A percentile compares a stretch with the other conserved stretches of the same genome.
Evolutionary conservation across 306 rosid species (phyloP).

Genomic region (Acmispon strigosus): DNA sequence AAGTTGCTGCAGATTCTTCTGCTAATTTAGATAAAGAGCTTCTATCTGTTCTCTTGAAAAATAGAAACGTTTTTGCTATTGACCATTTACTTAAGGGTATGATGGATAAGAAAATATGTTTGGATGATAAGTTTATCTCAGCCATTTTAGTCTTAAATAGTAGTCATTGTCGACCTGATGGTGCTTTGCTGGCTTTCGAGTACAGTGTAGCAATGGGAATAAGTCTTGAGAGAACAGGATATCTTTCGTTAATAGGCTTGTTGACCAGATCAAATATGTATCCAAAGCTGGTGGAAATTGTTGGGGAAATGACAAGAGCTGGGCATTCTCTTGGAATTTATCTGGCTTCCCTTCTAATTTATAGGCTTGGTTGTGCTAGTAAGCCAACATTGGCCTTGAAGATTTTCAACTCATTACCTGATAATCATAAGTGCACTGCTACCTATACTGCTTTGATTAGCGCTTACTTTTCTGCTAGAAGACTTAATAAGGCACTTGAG

Average conservation of each 20-base stretch:
- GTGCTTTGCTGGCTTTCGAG: conserved; percentile 61
- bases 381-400: conserved; percentile 44
- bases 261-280: conserved; percentile 45
- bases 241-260: conserved; percentile 57
- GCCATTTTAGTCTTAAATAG: conserved; percentile 56
- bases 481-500: conserved; percentile 54
- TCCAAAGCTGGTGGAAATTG: conserved; percentile 39
- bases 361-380: conserved; percentile 57
- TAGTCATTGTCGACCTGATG: conserved; percentile 37
- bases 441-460: conserved; percentile 75
- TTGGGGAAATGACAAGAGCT: conserved; percentile 48
- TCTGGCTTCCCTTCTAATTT: conserved; percentile 47
- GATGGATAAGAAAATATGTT: conserved; percentile 35
- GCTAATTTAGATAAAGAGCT: conserved; percentile 41
- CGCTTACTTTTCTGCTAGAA: conserved; percentile 54
- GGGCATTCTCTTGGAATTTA: conserved; percentile 68
- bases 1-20: conserved; percentile 14
- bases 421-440: conserved; percentile 55
- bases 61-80: conserved; percentile 46
- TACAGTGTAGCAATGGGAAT: conserved; percentile 41
- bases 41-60: conserved; percentile 43
- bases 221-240: conserved; percentile 44
- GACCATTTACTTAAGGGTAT: conserved; percentile 47
- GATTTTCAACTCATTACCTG: conserved; percentile 55
- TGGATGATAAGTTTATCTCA: conserved; percentile 41